Base-by-base conservation (phyloP, 163 green algal genomes). In the Volvox carteri region DNA sequence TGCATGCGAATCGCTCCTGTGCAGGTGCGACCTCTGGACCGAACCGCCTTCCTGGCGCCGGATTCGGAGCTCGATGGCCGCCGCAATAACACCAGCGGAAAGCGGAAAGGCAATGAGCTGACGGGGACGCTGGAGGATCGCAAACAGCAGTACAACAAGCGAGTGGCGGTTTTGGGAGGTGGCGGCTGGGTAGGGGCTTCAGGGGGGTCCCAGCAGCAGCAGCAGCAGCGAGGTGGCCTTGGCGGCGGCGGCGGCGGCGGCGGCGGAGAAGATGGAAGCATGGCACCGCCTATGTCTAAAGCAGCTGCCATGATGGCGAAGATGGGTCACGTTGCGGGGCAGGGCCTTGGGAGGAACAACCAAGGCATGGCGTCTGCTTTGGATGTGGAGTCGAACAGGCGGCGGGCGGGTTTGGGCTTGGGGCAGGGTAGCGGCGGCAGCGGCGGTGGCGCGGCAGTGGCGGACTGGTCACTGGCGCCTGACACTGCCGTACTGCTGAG, bases 51-150 rank as follows among this genome's bases (percentile, higher is more conserved):
- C 37, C 33, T 91, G 50, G 79, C 86, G 4, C 91, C 90, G 16
- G 25, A 84, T 9, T 78, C 70, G 65, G 39, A 81, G 23, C 48
- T 93, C 2, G 90, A 91, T 42, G 91, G 91, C 58, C 78, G 50
- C 39, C 74, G 90, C 75, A 94, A 94, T 85, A 91, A 84, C 90
- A 93, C 85, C 74, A 84, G 78, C 50, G 65, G 3, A 85, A 91
- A 72, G 91, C 87, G 23, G 72, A 86, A 39, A 44, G 60, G 67
- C 78, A 78, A 14, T 58, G 86, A 87, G 62, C 87, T 92, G 87
- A 65, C 84, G 60, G 92, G 92, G 39, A 93, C 87, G 6, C 78
- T 94, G 5, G 46, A 77, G 39, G 84, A 94, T 68, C 87, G 92
- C 11, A 79, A 89, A 41, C 78, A 90, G 74, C 79, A 93, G 84